Percentiles rank a stretch among this genome's conserved stretches.
Evolutionary conservation across 371 early-diverging fungal species (phyloP).

Genomic region (Syncephalis fuscata): DNA sequence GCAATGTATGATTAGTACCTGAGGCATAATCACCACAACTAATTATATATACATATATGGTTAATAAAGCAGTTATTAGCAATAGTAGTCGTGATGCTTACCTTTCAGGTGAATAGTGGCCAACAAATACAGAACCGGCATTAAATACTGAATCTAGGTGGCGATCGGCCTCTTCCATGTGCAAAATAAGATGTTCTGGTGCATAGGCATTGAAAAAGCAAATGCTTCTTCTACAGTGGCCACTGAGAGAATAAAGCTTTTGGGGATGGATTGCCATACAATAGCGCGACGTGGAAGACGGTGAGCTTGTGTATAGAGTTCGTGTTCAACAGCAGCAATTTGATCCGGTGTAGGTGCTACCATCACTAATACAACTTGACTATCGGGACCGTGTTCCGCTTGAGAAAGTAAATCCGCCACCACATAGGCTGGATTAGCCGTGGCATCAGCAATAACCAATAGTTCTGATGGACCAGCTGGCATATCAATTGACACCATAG

Average conservation of each 20-base stretch:
- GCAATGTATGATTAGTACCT: slow-evolving; percentile 98
- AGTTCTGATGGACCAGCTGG: slow-evolving; percentile 97
- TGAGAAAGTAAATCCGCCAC: slow-evolving; percentile 91
- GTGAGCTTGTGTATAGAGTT: slow-evolving; percentile 67
- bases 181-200: slow-evolving; percentile 94
- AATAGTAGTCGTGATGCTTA: no score
- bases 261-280: slow-evolving; percentile 71
- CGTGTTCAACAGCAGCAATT: slow-evolving; percentile 51
- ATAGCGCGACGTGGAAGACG: slow-evolving; percentile 80
- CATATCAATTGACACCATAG: slow-evolving; percentile 94
- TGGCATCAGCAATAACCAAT: slow-evolving; percentile 81
- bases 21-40: slow-evolving; percentile 97
- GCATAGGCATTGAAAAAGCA: slow-evolving; percentile 88
- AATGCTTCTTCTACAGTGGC: slow-evolving; percentile 61
- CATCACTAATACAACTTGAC: slow-evolving; percentile 88
- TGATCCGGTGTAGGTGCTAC: slow-evolving; percentile 47
- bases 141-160: slow-evolving; percentile 50
- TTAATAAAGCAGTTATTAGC: not conserved
- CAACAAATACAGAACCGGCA: slow-evolving; percentile 95
- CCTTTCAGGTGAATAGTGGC: slow-evolving; percentile 89
- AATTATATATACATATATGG: slow-evolving; percentile 1
- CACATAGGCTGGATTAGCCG: slow-evolving; percentile 74
- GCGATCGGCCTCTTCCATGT: slow-evolving; percentile 53
- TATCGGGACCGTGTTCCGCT: slow-evolving; percentile 94
- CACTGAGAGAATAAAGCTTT: slow-evolving; percentile 57